Percentiles rank a stretch among this genome's conserved stretches.
Conservation (phyloP, 148 eudicot genomes). For the Rhododendron griersonianum region DNA sequence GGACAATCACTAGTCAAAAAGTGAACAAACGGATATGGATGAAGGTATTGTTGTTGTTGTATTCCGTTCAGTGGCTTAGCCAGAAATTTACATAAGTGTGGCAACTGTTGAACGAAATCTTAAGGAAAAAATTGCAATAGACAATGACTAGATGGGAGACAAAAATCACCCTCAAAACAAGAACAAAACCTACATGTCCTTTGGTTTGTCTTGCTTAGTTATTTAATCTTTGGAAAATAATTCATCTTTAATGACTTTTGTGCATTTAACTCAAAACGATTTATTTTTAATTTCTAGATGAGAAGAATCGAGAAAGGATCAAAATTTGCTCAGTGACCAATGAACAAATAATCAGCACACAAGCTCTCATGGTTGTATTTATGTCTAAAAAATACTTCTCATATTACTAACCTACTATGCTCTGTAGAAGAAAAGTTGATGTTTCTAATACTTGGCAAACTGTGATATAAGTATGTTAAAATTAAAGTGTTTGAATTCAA, state of each 20-base stretch:
- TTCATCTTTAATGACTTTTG: background rate
- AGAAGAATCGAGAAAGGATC: background rate
- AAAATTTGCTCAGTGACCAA: background rate
- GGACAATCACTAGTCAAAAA: background rate
- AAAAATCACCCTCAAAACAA: background rate
- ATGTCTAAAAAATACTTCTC: background rate
- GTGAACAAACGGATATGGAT: background rate
- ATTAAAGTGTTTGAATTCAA: background rate
- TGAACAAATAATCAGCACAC: background rate
- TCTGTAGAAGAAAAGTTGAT: background rate
- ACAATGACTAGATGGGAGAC: background rate
- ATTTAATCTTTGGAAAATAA: background rate
- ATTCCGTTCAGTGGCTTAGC: background rate
- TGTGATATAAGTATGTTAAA: background rate
- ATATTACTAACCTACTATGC: background rate
- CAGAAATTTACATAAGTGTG: background rate
- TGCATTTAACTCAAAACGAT: background rate
- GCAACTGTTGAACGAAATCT: background rate
- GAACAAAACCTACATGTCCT: background rate
- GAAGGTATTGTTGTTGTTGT: background rate
- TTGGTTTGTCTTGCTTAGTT: background rate
- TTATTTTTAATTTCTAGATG: background rate
- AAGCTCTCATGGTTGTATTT: background rate
- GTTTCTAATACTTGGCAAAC: background rate
- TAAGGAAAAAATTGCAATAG: background rate